Evolutionary conservation across 2,329 filamentous ascomycete genomes (phyloP), one percentile per base, ranked within the genome.

Genomic region (Cucurbitaria berberidis): DNA sequence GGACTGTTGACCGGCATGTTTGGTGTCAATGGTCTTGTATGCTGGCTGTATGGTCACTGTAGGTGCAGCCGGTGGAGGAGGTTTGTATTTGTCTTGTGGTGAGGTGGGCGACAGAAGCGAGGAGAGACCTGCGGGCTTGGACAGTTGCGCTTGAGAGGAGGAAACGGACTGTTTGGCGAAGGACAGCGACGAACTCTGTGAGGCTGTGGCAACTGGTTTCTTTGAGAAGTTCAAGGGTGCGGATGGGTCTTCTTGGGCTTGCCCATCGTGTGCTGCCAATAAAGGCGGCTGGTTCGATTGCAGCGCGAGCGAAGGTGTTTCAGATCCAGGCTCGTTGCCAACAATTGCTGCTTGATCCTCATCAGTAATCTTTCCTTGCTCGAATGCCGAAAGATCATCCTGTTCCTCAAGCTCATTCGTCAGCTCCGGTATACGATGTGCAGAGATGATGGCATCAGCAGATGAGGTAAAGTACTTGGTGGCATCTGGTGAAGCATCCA

Each of bases 1-100:
- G 10, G 87, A 85, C 74, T 99, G 95, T 72, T 98, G 93, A 1
- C 95, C 95, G 0, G 93, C 84, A 73, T 98, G 95, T 68, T 89
- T 93, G 1, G 93, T 97, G 63, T 93, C 87, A 39, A 87, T 60
- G 0, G 77, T 74, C 65, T 88, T 89, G 45, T 88, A 53, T 8
- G 72, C 67, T 0, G 88, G 83, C 47, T 82, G 57, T 34, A 55
- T 16, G 16, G 54, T 51, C 13, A 57, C 34, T 22, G 30, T 42
- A 3, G 44, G 44, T 6, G 39, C 43, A 8, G 47, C 13, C 19
- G 57, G 49, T 1, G 51, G 57, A 7, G 45, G 38, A 4, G 59
- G 57, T 30, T 50, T 59, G 19, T 29, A 19, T 22, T 46, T 54
- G 26, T 53, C 44, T 22, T 54, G 38, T 10, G 54, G 51, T 38